Percentiles rank a stretch among this genome's conserved stretches.
Evolutionary conservation across 495 filamentous ascomycete genomes (phyloP).

Genomic region (Friedmanniomyces simplex): DNA sequence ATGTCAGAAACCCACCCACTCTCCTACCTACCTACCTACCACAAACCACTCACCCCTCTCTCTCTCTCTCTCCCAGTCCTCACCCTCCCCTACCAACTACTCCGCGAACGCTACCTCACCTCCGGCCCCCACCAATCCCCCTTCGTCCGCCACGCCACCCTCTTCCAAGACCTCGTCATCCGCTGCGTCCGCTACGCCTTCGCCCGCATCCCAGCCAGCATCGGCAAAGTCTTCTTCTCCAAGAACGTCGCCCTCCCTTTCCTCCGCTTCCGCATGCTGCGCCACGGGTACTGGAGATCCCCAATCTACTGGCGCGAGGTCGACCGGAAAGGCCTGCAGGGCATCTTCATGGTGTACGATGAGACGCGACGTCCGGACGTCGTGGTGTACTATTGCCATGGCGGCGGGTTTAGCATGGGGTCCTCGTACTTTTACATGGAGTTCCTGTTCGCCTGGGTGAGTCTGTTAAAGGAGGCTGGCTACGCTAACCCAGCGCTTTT

Average conservation of each 20-base stretch:
- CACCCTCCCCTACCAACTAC: conserved; percentile 45
- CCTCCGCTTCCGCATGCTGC: conserved; percentile 58
- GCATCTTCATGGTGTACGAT: conserved; percentile 52
- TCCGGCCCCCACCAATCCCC: conserved; percentile 37
- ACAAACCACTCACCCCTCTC: conserved; percentile 2
- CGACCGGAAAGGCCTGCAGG: conserved; percentile 39
- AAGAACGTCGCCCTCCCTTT: conserved; percentile 61
- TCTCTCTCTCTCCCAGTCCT: conserved; percentile 22
- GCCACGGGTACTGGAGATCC: conserved; percentile 53
- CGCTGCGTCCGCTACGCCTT: conserved; percentile 69
- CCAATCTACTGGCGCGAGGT: conserved; percentile 54
- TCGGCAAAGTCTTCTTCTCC: conserved; percentile 67
- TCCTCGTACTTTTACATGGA: conserved; percentile 72
- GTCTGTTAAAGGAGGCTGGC: conserved; percentile 44
- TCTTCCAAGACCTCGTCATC: conserved; percentile 64
- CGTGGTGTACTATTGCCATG: conserved; percentile 64
- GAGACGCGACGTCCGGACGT: conserved; percentile 48
- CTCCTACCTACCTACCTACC: neutral
- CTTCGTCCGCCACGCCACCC: conserved; percentile 53
- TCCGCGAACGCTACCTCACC: conserved; percentile 47
- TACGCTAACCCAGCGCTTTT: conserved; percentile 68
- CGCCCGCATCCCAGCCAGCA: conserved; percentile 50
- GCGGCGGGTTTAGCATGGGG: conserved; percentile 70
- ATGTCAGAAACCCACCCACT: too few species aligned
- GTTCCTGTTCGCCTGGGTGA: conserved; percentile 58